Percentiles rank a stretch among this genome's conserved stretches.
phyloP scores from a whole-genome alignment of 2,329 filamentous ascomycete genomes.

The Stachybotrys chartarum region DNA sequence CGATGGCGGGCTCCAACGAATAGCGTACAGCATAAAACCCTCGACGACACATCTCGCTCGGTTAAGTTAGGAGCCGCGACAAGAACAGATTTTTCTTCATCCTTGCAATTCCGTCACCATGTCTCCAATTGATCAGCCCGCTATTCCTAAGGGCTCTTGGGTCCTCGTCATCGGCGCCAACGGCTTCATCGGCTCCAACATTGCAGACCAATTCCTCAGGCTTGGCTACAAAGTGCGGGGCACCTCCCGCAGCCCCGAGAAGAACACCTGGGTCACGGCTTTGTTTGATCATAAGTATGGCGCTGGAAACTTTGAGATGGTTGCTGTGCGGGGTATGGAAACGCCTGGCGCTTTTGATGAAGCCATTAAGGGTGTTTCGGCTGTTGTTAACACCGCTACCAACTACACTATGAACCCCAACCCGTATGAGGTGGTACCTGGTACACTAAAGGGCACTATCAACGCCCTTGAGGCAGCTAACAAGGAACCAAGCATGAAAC shows the following conservation, averaged over 20 bases:
- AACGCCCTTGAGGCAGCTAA: constrained; percentile 22
- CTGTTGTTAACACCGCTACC: constrained; percentile 28
- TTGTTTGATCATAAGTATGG: constrained; percentile 21
- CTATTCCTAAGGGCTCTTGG: background rate
- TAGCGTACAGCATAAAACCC: background rate
- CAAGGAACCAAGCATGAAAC: constrained; percentile 20
- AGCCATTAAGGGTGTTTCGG: constrained; percentile 17
- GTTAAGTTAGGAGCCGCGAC: background rate
- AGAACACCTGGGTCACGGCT: constrained; percentile 14
- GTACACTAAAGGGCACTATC: constrained; percentile 14
- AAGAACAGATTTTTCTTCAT: background rate
- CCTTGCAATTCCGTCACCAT: background rate
- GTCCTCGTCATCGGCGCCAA: constrained; percentile 24
- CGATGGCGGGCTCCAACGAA: background rate
- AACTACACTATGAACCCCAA: constrained; percentile 18
- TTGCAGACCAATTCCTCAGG: constrained; percentile 20
- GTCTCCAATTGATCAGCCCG: background rate
- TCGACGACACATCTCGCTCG: background rate
- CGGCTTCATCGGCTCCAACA: constrained; percentile 24
- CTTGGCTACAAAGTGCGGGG: constrained; percentile 24
- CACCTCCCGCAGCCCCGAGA: constrained; percentile 18
- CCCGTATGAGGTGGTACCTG: constrained; percentile 26
- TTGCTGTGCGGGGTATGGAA: constrained; percentile 23
- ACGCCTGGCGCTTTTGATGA: constrained; percentile 15
- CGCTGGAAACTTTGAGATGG: constrained; percentile 20